A percentile compares a stretch with the other conserved stretches of the same genome.
Conservation (phyloP, 345 rosid genomes). For the Rhodomyrtus tomentosa region DNA sequence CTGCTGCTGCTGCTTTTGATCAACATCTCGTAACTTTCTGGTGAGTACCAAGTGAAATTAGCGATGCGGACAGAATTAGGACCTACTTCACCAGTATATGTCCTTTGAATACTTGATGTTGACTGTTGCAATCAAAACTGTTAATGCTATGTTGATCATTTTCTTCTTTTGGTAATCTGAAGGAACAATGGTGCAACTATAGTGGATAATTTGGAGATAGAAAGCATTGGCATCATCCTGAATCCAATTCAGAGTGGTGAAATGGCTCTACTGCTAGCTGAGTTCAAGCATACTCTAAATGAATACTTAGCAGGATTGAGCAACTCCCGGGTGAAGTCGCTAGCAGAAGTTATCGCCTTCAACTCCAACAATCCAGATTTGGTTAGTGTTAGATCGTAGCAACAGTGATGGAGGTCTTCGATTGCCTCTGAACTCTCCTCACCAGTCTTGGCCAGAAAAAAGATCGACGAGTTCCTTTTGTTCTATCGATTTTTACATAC, state of each 20-base stretch:
- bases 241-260: slow-evolving; percentile 1
- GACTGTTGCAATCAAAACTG: not conserved
- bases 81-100: not conserved
- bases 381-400: slow-evolving; percentile 4
- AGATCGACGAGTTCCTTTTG: not conserved
- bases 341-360: slow-evolving; percentile 22
- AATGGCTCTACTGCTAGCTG: slow-evolving; percentile 4
- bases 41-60: not conserved
- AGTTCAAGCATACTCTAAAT: slow-evolving; percentile 24
- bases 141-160: not conserved
- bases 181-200: slow-evolving; percentile 14
- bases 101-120: not conserved
- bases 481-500: not conserved
- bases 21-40: slow-evolving; percentile 2
- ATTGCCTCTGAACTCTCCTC: not conserved
- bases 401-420: not conserved
- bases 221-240: not conserved
- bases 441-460: not conserved
- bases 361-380: slow-evolving; percentile 16
- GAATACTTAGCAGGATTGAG: slow-evolving; percentile 15
- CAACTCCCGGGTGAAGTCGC: slow-evolving; percentile 20
- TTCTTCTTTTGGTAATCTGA: not conserved
- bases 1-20: not conserved
- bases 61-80: not conserved
- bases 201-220: slow-evolving; percentile 15